Evolutionary conservation across 2,329 filamentous ascomycete genomes (phyloP).

Genomic region (Lecanicillium sp.): DNA sequence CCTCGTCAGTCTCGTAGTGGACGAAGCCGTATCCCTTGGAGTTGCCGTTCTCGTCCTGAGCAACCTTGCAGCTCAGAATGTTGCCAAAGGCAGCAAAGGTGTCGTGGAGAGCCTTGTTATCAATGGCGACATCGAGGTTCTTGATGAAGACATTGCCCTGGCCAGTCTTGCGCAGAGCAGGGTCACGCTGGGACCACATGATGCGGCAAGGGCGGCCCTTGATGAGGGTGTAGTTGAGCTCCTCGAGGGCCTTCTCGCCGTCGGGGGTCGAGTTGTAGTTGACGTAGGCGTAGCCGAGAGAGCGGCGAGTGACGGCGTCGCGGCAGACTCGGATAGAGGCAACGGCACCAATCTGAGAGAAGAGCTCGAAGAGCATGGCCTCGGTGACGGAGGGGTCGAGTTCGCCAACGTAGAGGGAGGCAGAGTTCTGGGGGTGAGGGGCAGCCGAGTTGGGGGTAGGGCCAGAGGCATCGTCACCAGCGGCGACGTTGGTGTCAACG

Average conservation of each 20-base stretch:
- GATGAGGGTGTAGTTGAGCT: constrained; percentile 99
- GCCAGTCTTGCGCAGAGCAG: constrained; percentile 96
- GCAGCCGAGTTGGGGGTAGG: constrained; percentile 68
- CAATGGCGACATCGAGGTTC: constrained; percentile 96
- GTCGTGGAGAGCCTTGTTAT: constrained; percentile 99
- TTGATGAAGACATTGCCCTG: constrained; percentile 99
- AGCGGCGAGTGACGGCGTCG: constrained; percentile 96
- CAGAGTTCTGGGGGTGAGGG: constrained; percentile 81
- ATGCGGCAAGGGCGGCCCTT: constrained; percentile 98
- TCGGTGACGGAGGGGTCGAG: constrained; percentile 96
- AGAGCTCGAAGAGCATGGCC: constrained; percentile 99
- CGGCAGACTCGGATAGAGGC: constrained; percentile 99
- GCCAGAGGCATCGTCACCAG: constrained; percentile 45
- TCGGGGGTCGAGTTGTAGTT: constrained; percentile 98
- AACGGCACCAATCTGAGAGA: constrained; percentile 97
- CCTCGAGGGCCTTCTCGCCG: constrained; percentile 96
- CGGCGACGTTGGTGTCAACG: constrained; percentile 66
- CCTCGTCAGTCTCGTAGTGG: constrained; percentile 98
- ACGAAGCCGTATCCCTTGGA: constrained; percentile 99
- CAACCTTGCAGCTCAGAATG: constrained; percentile 99
- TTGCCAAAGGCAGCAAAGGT: constrained; percentile 98
- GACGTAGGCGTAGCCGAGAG: constrained; percentile 97
- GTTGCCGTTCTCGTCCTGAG: constrained; percentile 91
- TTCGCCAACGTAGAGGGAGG: constrained; percentile 97
- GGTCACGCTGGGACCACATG: constrained; percentile 99